A percentile compares a stretch with the other conserved stretches of the same genome.
Evolutionary conservation across 2,329 filamentous ascomycete species (phyloP).

Genomic region (Sporothrix brasiliensis): DNA sequence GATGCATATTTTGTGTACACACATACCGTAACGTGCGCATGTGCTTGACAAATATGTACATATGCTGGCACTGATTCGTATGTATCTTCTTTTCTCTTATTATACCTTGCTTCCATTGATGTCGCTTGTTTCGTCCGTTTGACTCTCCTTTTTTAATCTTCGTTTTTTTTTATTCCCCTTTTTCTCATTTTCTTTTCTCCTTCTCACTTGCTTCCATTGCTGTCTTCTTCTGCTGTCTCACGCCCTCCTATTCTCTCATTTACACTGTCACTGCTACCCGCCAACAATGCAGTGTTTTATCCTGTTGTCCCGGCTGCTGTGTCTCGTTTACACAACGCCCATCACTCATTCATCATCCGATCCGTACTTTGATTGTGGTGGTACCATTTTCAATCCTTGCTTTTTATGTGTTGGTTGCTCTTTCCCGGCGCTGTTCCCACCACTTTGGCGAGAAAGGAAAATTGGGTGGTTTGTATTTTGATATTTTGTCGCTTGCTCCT

Average conservation of each 20-base stretch:
- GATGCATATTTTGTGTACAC: slow-evolving; percentile 11
- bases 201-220: not conserved
- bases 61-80: not conserved
- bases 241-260: slow-evolving; percentile 11
- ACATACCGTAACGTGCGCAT: slow-evolving; percentile 1
- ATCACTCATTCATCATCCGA: slow-evolving; percentile 13
- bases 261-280: not conserved
- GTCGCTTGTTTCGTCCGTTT: not conserved
- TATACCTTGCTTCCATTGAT: not conserved
- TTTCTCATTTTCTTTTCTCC: not conserved
- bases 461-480: not conserved
- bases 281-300: not conserved
- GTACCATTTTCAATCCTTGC: not conserved
- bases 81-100: not conserved
- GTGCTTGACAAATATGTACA: not conserved
- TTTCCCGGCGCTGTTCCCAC: not conserved
- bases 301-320: slow-evolving; percentile 13
- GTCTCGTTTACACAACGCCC: slow-evolving; percentile 12
- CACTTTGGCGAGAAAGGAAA: not conserved
- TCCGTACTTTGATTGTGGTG: not conserved
- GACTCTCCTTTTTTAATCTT: not conserved
- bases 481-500: not conserved
- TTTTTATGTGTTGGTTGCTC: not conserved
- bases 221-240: not conserved
- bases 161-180: not conserved